Conservation (phyloP, 805 yeast species). For the Schwanniomyces sp. region DNA sequence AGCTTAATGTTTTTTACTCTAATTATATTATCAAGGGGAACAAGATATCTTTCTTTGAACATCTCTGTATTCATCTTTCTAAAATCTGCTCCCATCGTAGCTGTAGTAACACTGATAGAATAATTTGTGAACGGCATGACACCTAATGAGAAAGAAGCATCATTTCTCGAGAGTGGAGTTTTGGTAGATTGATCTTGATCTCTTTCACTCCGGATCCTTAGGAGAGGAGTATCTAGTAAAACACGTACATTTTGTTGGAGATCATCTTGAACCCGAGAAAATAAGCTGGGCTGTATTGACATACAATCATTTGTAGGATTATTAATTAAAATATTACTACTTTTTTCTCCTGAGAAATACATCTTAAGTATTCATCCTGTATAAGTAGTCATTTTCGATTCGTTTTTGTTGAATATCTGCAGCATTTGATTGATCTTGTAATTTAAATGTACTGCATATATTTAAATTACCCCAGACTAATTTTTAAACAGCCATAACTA, state of each 20-base stretch:
- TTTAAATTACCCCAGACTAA: no score
- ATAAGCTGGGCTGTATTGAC: not conserved
- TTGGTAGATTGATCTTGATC: not conserved
- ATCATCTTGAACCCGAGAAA: not conserved
- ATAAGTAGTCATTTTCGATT: no score
- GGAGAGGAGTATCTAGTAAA: not conserved
- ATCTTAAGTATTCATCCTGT: not conserved
- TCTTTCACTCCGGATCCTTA: not conserved
- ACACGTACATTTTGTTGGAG: not conserved
- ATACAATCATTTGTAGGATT: not conserved
- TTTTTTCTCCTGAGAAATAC: conserved; percentile 2
- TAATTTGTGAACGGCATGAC: no score
- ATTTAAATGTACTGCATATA: no score
- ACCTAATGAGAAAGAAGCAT: no score
- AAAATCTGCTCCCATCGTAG: not conserved
- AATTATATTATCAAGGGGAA: conserved; percentile 1
- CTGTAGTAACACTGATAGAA: not conserved
- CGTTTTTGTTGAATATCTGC: no score
- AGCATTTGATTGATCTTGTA: no score
- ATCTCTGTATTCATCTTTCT: not conserved
- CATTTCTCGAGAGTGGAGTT: not conserved
- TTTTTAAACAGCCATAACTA: no score
- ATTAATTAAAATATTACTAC: not conserved
- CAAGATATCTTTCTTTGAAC: conserved; percentile 1
- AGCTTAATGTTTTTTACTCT: not conserved